Evolutionary conservation across 345 rosid genomes (phyloP).

Genomic region (Arabis alpina): DNA sequence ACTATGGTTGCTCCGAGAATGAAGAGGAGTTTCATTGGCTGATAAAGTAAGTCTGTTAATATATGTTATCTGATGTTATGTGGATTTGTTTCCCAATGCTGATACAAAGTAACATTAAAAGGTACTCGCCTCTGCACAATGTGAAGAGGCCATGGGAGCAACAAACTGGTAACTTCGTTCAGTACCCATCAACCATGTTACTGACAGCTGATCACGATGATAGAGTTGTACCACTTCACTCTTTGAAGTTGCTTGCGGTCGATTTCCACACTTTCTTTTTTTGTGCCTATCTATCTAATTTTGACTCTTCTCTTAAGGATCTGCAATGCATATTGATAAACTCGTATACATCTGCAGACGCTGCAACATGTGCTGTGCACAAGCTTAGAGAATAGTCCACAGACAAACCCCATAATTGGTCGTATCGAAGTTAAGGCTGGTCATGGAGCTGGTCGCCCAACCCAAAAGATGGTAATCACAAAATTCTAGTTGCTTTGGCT

Average conservation of each 20-base stretch:
- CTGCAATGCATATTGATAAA: background rate
- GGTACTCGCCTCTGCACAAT: slow-evolving; percentile 96
- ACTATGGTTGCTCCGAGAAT: slow-evolving; percentile 82
- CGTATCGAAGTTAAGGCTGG: slow-evolving; percentile 93
- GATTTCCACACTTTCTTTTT: slow-evolving; percentile 31
- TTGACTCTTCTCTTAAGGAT: background rate
- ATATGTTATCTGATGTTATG: background rate
- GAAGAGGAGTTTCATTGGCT: slow-evolving; percentile 91
- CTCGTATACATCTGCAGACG: slow-evolving; percentile 54
- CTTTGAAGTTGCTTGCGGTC: slow-evolving; percentile 86
- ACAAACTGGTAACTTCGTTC: slow-evolving; percentile 43
- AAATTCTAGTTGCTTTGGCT: background rate
- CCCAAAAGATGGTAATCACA: slow-evolving; percentile 67
- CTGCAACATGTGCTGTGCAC: slow-evolving; percentile 77
- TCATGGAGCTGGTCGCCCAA: slow-evolving; percentile 93
- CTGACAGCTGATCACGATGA: slow-evolving; percentile 97
- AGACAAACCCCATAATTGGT: slow-evolving; percentile 83
- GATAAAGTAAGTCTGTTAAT: slow-evolving; percentile 60
- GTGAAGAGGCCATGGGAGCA: slow-evolving; percentile 92
- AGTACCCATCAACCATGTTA: slow-evolving; percentile 90
- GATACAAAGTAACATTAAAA: slow-evolving; percentile 28
- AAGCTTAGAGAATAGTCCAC: slow-evolving; percentile 80
- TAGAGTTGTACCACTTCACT: slow-evolving; percentile 87
- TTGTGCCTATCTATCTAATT: background rate
- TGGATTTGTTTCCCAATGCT: slow-evolving; percentile 16